These are phyloP conservation scores for Petunia hybrid DNA, from an alignment of 305 asterid genomes.

Conservation along the genomic window DNA sequence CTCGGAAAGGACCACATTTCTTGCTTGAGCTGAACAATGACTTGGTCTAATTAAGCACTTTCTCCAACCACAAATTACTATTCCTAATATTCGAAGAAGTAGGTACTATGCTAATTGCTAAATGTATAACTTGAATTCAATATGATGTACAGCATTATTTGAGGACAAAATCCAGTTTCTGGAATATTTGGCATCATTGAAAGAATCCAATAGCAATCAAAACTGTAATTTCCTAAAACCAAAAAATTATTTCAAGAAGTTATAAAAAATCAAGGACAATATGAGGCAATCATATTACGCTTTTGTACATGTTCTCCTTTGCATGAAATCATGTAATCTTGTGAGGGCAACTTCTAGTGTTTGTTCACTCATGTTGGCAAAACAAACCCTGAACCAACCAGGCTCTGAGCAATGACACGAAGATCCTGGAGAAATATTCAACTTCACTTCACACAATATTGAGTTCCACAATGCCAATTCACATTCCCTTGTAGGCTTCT, in stretches of 20 bases:
- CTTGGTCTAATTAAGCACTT: neutral
- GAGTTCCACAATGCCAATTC: conserved; percentile 65
- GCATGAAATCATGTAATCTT: conserved; percentile 67
- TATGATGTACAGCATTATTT: conserved; percentile 12
- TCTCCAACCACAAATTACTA: neutral
- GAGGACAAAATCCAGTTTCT: conserved; percentile 18
- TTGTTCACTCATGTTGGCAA: conserved; percentile 80
- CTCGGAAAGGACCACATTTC: neutral
- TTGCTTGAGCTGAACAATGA: conserved; percentile 18
- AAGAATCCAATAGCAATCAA: conserved; percentile 11
- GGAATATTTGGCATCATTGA: neutral
- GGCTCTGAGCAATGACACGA: conserved; percentile 87
- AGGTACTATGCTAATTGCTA: too few species aligned
- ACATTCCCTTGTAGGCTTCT: conserved; percentile 50
- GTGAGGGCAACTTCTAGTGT: conserved; percentile 63
- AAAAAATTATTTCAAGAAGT: neutral
- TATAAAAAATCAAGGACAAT: neutral
- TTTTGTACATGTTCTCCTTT: conserved; percentile 34
- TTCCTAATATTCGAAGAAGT: too few species aligned
- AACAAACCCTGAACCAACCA: conserved; percentile 86
- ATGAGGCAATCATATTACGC: neutral
- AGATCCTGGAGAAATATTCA: conserved; percentile 81
- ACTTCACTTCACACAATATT: conserved; percentile 61
- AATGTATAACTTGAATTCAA: neutral
- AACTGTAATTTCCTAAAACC: neutral